Percentiles rank a stretch among this genome's conserved stretches.
These are phyloP conservation scores for Coprinopsis cinerea DNA, from an alignment of 768 basidiomycete genomes.

Conservation along the genomic window DNA sequence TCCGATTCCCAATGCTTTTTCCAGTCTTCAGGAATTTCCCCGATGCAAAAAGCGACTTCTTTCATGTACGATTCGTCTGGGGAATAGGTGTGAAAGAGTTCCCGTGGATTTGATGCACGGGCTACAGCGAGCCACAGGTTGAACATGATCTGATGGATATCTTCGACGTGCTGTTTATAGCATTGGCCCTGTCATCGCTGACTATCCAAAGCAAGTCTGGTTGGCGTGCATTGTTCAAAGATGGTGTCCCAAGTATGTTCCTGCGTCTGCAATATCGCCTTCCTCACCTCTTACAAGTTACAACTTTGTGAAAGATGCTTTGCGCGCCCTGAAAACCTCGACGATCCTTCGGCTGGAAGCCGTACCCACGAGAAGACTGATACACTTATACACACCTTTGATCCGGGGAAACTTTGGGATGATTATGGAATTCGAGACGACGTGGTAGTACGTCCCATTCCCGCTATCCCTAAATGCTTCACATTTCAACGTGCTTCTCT, in stretches of 20 bases:
- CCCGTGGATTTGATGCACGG: too few relatives aligned
- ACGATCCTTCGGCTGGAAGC: slow-evolving; percentile 8
- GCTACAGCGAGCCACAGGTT: too few relatives aligned
- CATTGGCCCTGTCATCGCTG: slow-evolving; percentile 31
- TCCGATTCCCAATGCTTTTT: too few relatives aligned
- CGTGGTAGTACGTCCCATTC: slow-evolving; percentile 22
- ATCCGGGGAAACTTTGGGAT: slow-evolving; percentile 21
- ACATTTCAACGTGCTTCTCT: not conserved
- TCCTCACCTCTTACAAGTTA: not conserved
- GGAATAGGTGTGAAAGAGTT: too few relatives aligned
- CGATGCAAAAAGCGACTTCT: too few relatives aligned
- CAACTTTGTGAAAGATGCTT: slow-evolving; percentile 9
- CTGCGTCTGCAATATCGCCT: slow-evolving; percentile 3
- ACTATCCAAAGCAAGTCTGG: slow-evolving; percentile 33
- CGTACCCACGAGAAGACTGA: slow-evolving; percentile 16
- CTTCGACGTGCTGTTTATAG: slow-evolving; percentile 23
- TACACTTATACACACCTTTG: slow-evolving; percentile 18
- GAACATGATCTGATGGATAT: slow-evolving; percentile 27
- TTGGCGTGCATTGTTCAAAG: slow-evolving; percentile 27
- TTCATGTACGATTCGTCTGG: too few relatives aligned
- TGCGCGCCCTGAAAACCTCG: not conserved
- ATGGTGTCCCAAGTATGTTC: slow-evolving; percentile 29
- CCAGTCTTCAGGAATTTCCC: too few relatives aligned
- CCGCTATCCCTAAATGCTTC: not conserved
- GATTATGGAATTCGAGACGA: slow-evolving; percentile 27